These are phyloP conservation scores for Sphagnum contortum DNA, from an alignment of 225 moss, liverwort and hornwort species.

Conservation along the genomic window DNA sequence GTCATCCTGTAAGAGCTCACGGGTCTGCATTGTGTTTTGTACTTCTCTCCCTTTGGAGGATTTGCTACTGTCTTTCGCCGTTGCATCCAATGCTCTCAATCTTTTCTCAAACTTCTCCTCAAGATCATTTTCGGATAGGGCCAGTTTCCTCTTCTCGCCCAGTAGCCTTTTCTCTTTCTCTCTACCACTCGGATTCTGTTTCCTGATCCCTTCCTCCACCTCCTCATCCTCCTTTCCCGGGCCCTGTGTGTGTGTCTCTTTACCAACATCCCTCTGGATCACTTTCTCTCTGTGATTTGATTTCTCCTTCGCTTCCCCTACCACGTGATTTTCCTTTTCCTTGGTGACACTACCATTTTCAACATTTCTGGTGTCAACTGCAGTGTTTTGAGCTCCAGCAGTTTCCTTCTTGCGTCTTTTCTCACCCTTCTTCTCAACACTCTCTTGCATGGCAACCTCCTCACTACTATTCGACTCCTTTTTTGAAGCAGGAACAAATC, in stretches of 20 bases:
- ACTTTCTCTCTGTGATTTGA: too few species aligned
- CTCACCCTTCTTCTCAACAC: slow-evolving; percentile 14
- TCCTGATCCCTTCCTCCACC: not conserved
- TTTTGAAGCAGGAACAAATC: too few species aligned
- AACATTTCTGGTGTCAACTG: not conserved
- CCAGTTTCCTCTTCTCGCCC: slow-evolving; percentile 54
- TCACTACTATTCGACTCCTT: too few species aligned
- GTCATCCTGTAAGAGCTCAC: slow-evolving; percentile 21
- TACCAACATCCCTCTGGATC: too few species aligned
- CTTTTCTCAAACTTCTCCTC: slow-evolving; percentile 60
- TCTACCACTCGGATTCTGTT: slow-evolving; percentile 6
- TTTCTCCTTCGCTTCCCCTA: slow-evolving; percentile 6
- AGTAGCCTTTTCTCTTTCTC: slow-evolving; percentile 27
- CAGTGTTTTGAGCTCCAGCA: slow-evolving; percentile 10
- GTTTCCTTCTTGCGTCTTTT: slow-evolving; percentile 36
- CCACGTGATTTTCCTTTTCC: slow-evolving; percentile 4
- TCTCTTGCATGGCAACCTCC: slow-evolving; percentile 10
- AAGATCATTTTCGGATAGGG: slow-evolving; percentile 18
- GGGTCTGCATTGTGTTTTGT: slow-evolving; percentile 20
- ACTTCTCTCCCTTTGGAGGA: slow-evolving; percentile 30
- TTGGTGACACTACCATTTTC: too few species aligned
- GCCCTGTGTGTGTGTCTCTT: too few species aligned
- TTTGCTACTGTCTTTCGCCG: too few species aligned
- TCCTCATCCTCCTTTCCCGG: too few species aligned
- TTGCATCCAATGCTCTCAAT: slow-evolving; percentile 23